These are phyloP conservation scores for Alternaria brassicae DNA, from an alignment of 2,329 filamentous ascomycete species.

Conservation along the genomic window DNA sequence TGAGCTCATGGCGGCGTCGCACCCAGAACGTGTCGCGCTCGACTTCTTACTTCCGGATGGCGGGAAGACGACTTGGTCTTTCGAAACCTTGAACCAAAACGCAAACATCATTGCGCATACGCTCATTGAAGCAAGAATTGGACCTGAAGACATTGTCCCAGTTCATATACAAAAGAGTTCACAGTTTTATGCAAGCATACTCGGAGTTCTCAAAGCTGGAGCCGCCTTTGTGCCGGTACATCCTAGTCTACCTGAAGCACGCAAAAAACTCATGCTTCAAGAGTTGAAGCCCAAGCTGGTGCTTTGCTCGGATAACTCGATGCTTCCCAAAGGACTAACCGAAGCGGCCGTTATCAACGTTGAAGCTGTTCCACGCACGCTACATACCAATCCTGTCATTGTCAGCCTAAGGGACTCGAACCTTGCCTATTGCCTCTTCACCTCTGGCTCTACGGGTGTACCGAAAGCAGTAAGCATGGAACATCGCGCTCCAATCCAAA, in stretches of 20 bases:
- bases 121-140: constrained; percentile 32
- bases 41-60: constrained; percentile 49
- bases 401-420: constrained; percentile 32
- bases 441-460: constrained; percentile 54
- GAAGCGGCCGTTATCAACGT: constrained; percentile 28
- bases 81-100: constrained; percentile 34
- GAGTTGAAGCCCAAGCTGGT: constrained; percentile 44
- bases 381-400: constrained; percentile 36
- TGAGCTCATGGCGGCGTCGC: constrained; percentile 42
- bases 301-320: constrained; percentile 20
- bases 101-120: constrained; percentile 46
- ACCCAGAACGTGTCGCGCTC: constrained; percentile 45
- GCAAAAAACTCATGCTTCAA: constrained; percentile 46
- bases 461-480: constrained; percentile 56
- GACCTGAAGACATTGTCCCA: constrained; percentile 44
- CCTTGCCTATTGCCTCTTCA: constrained; percentile 55
- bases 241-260: constrained; percentile 43
- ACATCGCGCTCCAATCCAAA: constrained; percentile 52
- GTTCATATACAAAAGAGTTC: constrained; percentile 47
- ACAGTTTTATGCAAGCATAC: constrained; percentile 47
- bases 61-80: constrained; percentile 44
- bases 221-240: constrained; percentile 50
- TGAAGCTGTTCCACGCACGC: constrained; percentile 8
- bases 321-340: background rate
- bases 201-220: constrained; percentile 52